Percentiles rank a stretch among this genome's conserved stretches.
These are phyloP conservation scores for Balamuthia mandrillaris DNA, from an alignment of 208 protist species.

Conservation along the genomic window DNA sequence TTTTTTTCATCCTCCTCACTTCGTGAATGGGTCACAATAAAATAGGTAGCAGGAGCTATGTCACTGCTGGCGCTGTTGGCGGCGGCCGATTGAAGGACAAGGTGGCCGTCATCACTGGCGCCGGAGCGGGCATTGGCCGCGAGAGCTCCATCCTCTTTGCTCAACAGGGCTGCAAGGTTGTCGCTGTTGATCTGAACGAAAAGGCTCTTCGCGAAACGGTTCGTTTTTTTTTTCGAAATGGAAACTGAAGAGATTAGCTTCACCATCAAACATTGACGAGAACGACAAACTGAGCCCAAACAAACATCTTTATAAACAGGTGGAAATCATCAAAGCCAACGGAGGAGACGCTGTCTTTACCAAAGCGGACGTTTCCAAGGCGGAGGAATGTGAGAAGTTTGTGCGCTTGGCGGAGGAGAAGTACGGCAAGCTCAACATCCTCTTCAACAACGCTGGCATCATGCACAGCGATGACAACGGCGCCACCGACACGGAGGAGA, in stretches of 20 bases:
- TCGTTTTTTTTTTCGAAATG: too few species aligned
- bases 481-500: slow-evolving; percentile 55
- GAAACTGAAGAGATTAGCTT: too few species aligned
- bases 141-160: slow-evolving; percentile 69
- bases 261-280: too few species aligned
- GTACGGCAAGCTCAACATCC: slow-evolving; percentile 72
- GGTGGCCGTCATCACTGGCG: slow-evolving; percentile 68
- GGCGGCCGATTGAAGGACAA: slow-evolving; percentile 54
- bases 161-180: slow-evolving; percentile 60
- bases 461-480: slow-evolving; percentile 69
- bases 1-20: too few species aligned
- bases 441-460: slow-evolving; percentile 78
- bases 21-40: too few species aligned
- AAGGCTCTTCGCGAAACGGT: too few species aligned
- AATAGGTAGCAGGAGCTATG: too few species aligned
- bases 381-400: slow-evolving; percentile 57
- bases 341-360: slow-evolving; percentile 53
- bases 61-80: too few species aligned
- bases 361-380: slow-evolving; percentile 61
- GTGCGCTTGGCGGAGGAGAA: slow-evolving; percentile 63
- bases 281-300: too few species aligned
- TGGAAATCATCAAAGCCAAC: slow-evolving; percentile 38
- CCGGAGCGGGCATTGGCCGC: slow-evolving; percentile 63
- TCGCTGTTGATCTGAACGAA: slow-evolving; percentile 55
- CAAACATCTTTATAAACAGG: too few species aligned